These are phyloP conservation scores for Saccharomyces hybrid DNA, from an alignment of 1,139 yeast species.

Conservation along the genomic window DNA sequence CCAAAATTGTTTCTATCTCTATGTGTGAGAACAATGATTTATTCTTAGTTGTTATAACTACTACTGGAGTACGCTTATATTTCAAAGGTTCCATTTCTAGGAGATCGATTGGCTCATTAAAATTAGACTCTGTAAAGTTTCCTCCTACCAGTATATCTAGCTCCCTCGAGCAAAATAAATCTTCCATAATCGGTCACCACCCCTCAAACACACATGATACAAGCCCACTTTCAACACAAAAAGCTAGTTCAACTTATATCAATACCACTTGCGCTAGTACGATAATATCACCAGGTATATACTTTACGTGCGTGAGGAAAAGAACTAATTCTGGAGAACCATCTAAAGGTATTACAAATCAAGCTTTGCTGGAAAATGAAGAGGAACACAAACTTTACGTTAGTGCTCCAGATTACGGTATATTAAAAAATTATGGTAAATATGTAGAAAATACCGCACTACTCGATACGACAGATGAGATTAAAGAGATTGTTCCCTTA, in stretches of 20 bases:
- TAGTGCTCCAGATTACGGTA: constrained; percentile 77
- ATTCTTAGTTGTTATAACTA: constrained; percentile 73
- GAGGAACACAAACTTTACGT: constrained; percentile 45
- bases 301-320: constrained; percentile 43
- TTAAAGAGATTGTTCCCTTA: constrained; percentile 66
- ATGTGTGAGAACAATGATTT: constrained; percentile 60
- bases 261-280: constrained; percentile 38
- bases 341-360: not conserved
- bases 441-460: constrained; percentile 79
- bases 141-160: constrained; percentile 43
- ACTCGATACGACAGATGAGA: constrained; percentile 52
- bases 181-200: not conserved
- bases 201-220: not conserved
- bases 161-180: not conserved
- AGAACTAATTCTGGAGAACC: constrained; percentile 5
- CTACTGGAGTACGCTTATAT: constrained; percentile 74
- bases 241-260: constrained; percentile 37
- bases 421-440: constrained; percentile 60
- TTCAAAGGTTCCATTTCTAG: constrained; percentile 44
- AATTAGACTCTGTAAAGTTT: constrained; percentile 51
- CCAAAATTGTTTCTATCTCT: constrained; percentile 55
- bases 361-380: not conserved
- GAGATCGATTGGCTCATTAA: constrained; percentile 37
- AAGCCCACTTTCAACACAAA: constrained; percentile 24
- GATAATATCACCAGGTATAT: constrained; percentile 77